phyloP scores from a whole-genome alignment of 441 rosid species.

The Pelargonium myrrhifolium region DNA sequence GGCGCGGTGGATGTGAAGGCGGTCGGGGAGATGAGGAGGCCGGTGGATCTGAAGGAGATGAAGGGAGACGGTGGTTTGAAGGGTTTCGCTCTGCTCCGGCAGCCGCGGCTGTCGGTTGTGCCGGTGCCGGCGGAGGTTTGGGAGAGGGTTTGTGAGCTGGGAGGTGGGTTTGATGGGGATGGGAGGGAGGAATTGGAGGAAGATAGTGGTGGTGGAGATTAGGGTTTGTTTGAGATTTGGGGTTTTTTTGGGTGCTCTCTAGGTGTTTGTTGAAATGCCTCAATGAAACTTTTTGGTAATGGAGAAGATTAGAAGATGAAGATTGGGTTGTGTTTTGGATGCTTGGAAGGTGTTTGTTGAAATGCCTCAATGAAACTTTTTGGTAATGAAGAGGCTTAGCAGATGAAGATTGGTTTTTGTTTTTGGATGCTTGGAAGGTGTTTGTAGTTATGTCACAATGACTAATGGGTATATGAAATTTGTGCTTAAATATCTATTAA shows the following conservation, averaged over 20 bases:
- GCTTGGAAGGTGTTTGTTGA: no score
- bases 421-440: no score
- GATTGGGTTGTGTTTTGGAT: no score
- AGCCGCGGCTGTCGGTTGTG: conserved; percentile 90
- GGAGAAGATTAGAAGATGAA: no score
- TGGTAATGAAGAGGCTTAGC: no score
- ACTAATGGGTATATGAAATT: no score
- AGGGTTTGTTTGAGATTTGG: neutral
- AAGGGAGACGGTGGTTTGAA: conserved; percentile 47
- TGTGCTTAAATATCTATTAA: no score
- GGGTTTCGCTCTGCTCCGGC: conserved; percentile 57
- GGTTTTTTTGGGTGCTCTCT: neutral
- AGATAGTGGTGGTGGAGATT: conserved; percentile 13
- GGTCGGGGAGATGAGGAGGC: conserved; percentile 66
- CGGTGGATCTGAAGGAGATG: conserved; percentile 67
- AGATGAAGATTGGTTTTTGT: no score
- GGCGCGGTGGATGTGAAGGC: conserved; percentile 70
- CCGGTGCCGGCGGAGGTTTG: conserved; percentile 50
- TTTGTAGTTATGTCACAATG: no score
- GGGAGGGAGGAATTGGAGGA: conserved; percentile 32
- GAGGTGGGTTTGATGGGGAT: conserved; percentile 76
- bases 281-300: neutral
- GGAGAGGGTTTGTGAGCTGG: conserved; percentile 61
- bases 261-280: neutral
- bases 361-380: no score